Evolutionary conservation across 306 rosid species (phyloP), one percentile per base, ranked within the genome.

Genomic region (Medicago arabica): DNA sequence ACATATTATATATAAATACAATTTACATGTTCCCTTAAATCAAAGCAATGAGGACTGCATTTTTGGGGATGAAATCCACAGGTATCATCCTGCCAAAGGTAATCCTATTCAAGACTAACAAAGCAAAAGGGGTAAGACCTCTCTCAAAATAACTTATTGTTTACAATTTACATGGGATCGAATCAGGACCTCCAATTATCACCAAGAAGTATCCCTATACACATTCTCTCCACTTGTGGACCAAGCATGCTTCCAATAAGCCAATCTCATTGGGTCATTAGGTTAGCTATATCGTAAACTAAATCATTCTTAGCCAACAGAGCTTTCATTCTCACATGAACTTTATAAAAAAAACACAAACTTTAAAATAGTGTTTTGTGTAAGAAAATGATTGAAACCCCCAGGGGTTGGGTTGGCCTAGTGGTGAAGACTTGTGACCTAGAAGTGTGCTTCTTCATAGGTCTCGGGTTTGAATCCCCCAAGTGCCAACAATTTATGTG

Each of bases 291-390:
- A 31, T 60, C 19, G 34, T 51, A 41, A 3, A 6, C 9, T 18
- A 46, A 59, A 74, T 62, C 71, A 68, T 61, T 67, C 63, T 46
- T 41, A 25, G 17, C 54, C 55, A 60, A 67, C 1, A 19, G 11
- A 65, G 71, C 43, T 66, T 64, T 60, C 15, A 14, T 40, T 50
- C 46, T 60, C 80, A 51, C 62, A 70, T 17, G 36, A 53, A n/a
- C 74, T 41, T 34, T 4, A 51, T 34, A 34, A 5, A 34, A 28
- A 34, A 39, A 11, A 51, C 10, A 13, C 1, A 67, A 64, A 71
- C 64, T 59, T 75, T 50, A 78, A 50, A 80, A n/a, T 59, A 36
- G 65, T 34, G 68, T 41, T 41, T 65, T 12, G 23, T 71, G 63
- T 70, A 7, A 67, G 1, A 34, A 40, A 63, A 63, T n/a, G 60